Conservation (phyloP, 768 basidiomycete species). For the Lactifluus pinguis region DNA sequence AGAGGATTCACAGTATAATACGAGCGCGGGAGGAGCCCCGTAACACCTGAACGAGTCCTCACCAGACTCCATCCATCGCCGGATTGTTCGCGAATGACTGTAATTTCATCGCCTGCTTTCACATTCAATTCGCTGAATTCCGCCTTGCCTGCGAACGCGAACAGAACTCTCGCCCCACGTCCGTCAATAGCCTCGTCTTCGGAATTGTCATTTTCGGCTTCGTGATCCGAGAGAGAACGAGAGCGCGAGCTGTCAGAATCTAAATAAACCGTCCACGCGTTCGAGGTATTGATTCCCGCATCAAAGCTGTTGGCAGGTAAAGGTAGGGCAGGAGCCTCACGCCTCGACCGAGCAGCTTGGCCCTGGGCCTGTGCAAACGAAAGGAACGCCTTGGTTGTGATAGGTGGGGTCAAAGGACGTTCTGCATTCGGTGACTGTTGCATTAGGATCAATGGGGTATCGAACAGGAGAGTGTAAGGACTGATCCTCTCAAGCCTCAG, state of each 20-base stretch:
- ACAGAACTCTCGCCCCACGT: conserved; percentile 57
- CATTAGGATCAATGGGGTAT: neutral
- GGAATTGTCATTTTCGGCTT: conserved; percentile 22
- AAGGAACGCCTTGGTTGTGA: conserved; percentile 2
- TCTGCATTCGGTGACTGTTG: neutral
- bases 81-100: conserved; percentile 61
- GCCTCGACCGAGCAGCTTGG: conserved; percentile 4
- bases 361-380: conserved; percentile 14
- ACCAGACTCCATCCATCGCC: conserved; percentile 80
- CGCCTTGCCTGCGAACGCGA: conserved; percentile 63
- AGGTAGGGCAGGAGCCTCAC: neutral
- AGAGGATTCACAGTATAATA: conserved; percentile 60
- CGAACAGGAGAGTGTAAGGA: neutral
- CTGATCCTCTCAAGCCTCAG: neutral
- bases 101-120: conserved; percentile 59
- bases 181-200: conserved; percentile 29
- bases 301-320: conserved; percentile 42
- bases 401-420: conserved; percentile 14
- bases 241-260: conserved; percentile 27
- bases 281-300: conserved; percentile 67
- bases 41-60: conserved; percentile 38
- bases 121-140: conserved; percentile 67
- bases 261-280: conserved; percentile 65
- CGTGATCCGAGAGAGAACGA: conserved; percentile 44
- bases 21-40: conserved; percentile 58